A percentile compares a stretch with the other conserved stretches of the same genome.
Conservation (phyloP, 2,329 filamentous ascomycete genomes). For the Cordyceps tenuipes region DNA sequence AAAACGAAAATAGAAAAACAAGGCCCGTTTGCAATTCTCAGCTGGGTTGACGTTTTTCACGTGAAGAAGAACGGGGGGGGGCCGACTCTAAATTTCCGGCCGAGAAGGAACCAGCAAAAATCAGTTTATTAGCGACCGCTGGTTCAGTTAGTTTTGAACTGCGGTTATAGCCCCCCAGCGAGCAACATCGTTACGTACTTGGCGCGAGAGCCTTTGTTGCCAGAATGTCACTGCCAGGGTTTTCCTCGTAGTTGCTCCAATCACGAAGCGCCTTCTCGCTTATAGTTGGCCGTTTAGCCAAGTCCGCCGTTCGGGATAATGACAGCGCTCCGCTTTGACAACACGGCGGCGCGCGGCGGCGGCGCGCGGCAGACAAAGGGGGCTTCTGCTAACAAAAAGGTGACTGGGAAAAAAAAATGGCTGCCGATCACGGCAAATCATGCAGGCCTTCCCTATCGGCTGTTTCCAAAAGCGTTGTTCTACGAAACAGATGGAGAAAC, state of each 20-base stretch:
- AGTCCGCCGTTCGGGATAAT: too few relatives aligned
- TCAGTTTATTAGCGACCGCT: too few relatives aligned
- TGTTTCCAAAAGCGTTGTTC: not conserved
- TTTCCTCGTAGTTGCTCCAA: not conserved
- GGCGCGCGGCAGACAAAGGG: too few relatives aligned
- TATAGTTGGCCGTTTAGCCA: too few relatives aligned
- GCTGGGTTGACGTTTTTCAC: not conserved
- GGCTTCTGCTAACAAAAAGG: too few relatives aligned
- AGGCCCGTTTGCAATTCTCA: too few relatives aligned
- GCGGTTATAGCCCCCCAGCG: not conserved
- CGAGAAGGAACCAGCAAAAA: not conserved
- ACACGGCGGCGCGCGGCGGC: too few relatives aligned
- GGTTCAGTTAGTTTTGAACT: not conserved
- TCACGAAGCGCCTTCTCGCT: not conserved
- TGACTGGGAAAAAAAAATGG: too few relatives aligned
- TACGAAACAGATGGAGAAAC: not conserved
- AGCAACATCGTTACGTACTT: constrained; percentile 2
- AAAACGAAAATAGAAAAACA: not conserved
- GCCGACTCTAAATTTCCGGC: not conserved
- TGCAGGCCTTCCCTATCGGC: not conserved
- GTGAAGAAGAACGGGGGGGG: not conserved
- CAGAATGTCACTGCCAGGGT: not conserved
- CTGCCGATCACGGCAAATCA: not conserved
- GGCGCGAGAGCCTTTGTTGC: not conserved
- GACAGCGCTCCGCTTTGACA: too few relatives aligned